Evolutionary conservation across 2,329 filamentous ascomycete genomes (phyloP).

Genomic region (Sordariomycetes sp.): DNA sequence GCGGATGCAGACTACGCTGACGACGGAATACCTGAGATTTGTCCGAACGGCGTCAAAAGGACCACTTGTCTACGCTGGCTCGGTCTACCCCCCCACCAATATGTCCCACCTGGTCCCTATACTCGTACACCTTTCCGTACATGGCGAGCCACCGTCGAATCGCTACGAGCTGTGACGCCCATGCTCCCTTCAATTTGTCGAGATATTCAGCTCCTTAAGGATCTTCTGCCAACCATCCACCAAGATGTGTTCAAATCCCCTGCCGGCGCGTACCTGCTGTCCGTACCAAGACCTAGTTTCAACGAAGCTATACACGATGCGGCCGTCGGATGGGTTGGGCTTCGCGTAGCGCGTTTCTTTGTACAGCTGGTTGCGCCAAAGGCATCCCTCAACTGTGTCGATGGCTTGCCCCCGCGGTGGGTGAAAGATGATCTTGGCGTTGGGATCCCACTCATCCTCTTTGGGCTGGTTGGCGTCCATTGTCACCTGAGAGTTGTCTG

Average conservation of each 20-base stretch:
- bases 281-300: constrained; percentile 44
- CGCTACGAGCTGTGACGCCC: no score
- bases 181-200: background rate
- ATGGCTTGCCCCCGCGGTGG: constrained; percentile 24
- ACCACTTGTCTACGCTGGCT: no score
- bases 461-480: constrained; percentile 10
- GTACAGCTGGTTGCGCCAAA: constrained; percentile 35
- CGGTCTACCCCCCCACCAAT: no score
- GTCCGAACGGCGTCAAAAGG: no score
- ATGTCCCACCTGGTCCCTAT: no score
- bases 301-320: constrained; percentile 26
- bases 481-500: background rate
- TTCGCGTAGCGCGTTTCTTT: constrained; percentile 18
- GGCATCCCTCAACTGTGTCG: constrained; percentile 2
- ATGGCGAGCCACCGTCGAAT: no score
- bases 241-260: constrained; percentile 38
- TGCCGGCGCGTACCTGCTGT: constrained; percentile 33
- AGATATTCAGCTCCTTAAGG: background rate
- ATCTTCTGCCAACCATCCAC: constrained; percentile 30
- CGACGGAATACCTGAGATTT: no score
- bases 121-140: no score
- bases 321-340: background rate
- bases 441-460: constrained; percentile 8
- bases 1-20: no score
- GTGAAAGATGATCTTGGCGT: constrained; percentile 33